Conservation (phyloP, 2,329 filamentous ascomycete genomes). For the Dactylonectria estremocensis region DNA sequence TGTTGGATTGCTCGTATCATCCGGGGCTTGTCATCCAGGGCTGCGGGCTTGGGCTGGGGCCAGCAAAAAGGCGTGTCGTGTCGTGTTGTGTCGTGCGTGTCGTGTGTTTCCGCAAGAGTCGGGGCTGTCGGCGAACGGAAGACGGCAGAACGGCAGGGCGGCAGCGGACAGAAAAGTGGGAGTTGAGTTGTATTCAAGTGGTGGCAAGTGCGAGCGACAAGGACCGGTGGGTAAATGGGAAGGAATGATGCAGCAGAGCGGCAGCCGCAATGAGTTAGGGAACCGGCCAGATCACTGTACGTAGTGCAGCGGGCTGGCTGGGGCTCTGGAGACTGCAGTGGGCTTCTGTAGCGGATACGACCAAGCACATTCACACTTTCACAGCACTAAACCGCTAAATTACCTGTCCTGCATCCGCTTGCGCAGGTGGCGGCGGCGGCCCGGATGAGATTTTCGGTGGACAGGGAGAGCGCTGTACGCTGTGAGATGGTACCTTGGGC, state of each 20-base stretch:
- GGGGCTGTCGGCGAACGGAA: conserved; percentile 4
- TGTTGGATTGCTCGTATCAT: conserved; percentile 23
- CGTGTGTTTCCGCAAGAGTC: conserved; percentile 7
- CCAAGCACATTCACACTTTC: too few relatives aligned
- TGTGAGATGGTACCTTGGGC: too few relatives aligned
- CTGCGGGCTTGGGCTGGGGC: neutral
- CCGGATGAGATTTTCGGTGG: conserved; percentile 43
- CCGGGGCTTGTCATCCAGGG: neutral
- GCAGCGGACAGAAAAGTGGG: conserved; percentile 10
- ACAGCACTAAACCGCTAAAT: too few relatives aligned
- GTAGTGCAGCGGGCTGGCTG: neutral
- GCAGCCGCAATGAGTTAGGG: conserved; percentile 19
- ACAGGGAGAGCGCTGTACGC: too few relatives aligned
- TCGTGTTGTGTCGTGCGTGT: too few relatives aligned
- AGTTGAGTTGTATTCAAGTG: conserved; percentile 7
- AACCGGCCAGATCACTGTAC: neutral
- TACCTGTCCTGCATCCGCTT: too few relatives aligned
- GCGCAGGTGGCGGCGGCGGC: conserved; percentile 28
- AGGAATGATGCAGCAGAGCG: conserved; percentile 23
- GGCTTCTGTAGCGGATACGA: too few relatives aligned
- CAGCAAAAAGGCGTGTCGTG: conserved; percentile 15
- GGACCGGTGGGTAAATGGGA: conserved; percentile 22
- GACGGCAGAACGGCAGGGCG: conserved; percentile 22
- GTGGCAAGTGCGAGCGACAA: conserved; percentile 13
- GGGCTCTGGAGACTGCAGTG: too few relatives aligned